Base-by-base conservation (phyloP, 2,329 filamentous ascomycete genomes). In the Fusarium tanahbumbuense region DNA sequence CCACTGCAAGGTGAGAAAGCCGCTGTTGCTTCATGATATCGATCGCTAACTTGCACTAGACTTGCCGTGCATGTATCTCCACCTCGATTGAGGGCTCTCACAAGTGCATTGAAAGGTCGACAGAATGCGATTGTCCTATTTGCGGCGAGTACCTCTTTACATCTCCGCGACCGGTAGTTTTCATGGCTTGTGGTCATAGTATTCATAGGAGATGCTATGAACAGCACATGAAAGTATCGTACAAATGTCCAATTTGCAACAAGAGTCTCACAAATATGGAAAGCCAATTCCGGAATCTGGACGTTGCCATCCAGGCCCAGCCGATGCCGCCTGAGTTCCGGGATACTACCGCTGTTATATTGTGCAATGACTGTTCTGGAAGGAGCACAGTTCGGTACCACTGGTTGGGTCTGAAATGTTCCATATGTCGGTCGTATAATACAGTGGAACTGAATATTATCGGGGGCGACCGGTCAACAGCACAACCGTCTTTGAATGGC, bases 181-280 rank as follows among this genome's bases (percentile, higher is more conserved):
- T 97, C 76, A 96, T 99, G 92, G 88, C 89, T 41, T 99, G 96
- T 78, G 96, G 96, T 4, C 96, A 99, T 78, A 97, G 95, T 76
- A 97, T 99, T 77, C 96, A 99, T 80, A 91, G 92, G 75, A 89
- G 88, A 62, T 99, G 96, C 81, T 96, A 97, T 76, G 89, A 93
- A 47, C 89, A 96, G 73, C 92, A 97, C 78, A 94, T 97, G 84
- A 91, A 91, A 74, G 90, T 89, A 6, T 97, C 94, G 8, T 99
- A 98, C 83, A 97, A 95, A 76, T 99, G 96, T 76, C 96, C 95
- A 1, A 94, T 98, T 50, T 99, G 96, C 86, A 97, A 92, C 82
- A 97, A 96, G 80, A 97, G 93, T 70, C 91, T 97, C n/a, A 89
- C 93, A 71, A 98, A 98, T 77, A 99, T 99, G 95, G 95, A 98